phyloP scores from a whole-genome alignment of 1,139 yeast genomes.

The Saccharomyces pastorianus region DNA sequence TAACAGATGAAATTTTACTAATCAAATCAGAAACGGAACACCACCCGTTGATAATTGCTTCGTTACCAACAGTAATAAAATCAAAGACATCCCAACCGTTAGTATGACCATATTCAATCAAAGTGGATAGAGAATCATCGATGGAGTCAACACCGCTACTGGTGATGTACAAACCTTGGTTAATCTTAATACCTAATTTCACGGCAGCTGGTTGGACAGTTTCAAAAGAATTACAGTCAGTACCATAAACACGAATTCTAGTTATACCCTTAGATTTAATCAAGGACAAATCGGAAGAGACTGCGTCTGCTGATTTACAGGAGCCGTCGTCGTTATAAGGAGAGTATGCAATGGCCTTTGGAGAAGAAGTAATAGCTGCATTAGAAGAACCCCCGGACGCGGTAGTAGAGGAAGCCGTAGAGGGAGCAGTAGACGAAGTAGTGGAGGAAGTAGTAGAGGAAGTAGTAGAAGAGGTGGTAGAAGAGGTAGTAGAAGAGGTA shows the following conservation, averaged over 20 bases:
- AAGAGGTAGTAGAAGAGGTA: too few species aligned
- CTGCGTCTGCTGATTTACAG: slow-evolving; percentile 53
- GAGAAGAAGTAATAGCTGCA: slow-evolving; percentile 32
- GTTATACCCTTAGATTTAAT: slow-evolving; percentile 56
- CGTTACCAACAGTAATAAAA: slow-evolving; percentile 76
- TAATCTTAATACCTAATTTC: slow-evolving; percentile 58
- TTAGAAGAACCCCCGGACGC: slow-evolving; percentile 9
- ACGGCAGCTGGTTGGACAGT: slow-evolving; percentile 57
- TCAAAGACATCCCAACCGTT: slow-evolving; percentile 63
- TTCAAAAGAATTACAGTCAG: slow-evolving; percentile 66
- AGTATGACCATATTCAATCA: slow-evolving; percentile 46
- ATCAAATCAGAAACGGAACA: slow-evolving; percentile 52
- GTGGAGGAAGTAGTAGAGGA: too few species aligned
- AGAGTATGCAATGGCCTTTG: slow-evolving; percentile 62
- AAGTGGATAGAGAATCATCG: slow-evolving; percentile 46
- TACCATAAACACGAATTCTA: slow-evolving; percentile 69
- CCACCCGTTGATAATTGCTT: slow-evolving; percentile 62
- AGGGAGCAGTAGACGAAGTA: too few species aligned
- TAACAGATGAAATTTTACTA: slow-evolving; percentile 56
- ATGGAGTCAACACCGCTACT: slow-evolving; percentile 58
- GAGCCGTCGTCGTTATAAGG: slow-evolving; percentile 64
- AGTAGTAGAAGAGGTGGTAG: too few species aligned
- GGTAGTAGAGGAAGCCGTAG: slow-evolving; percentile 2
- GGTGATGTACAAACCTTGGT: slow-evolving; percentile 82
- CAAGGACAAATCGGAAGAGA: slow-evolving; percentile 49